Base-by-base conservation (phyloP, 495 filamentous ascomycete genomes). In the Penicillium ochrochloron region DNA sequence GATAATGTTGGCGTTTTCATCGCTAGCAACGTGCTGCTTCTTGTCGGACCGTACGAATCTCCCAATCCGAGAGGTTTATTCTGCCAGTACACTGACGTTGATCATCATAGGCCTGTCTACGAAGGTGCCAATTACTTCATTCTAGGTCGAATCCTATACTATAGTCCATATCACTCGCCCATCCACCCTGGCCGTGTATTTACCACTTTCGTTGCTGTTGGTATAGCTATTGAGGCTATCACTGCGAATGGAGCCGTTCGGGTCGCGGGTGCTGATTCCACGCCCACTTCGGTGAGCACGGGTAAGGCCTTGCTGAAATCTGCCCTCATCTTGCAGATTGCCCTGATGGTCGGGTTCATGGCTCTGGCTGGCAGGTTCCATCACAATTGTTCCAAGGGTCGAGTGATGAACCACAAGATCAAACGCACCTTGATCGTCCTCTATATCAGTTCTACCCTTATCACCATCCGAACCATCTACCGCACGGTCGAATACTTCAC, bases 101-200 rank as follows among this genome's bases (percentile, higher is more conserved):
- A 21, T 19, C 17, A n/a, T 41, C 23, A 19, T 7, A 90, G 88
- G 7, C 91, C 91, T 7, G 76, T 93, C 51, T 90, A 90, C 64
- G 89, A 91, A 66, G 84, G 88, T 0, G 83, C 86, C 31, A 91
- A 95, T 72, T 95, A 92, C 75, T 83, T 91, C 66, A 84, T 89
- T 58, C 85, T 94, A 23, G 91, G 89, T 27, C 88, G 91, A 8
- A 85, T 90, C 54, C 81, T 95, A 5, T 92, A 90, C 76, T 93
- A 92, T 76, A 86, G 91, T 34, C 92, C 92, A 0, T 89, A 93
- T 64, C 84, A 89, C 64, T 87, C 90, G 0, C 90, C 90, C 0
- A 87, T 94, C 59, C 89, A 94, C 71, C 92, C 91, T 0, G 90
- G 89, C 3, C 86, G 90, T 2, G 90, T 93, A 21, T 79, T 91